Evolutionary conservation across 2,329 filamentous ascomycete species (phyloP).

Genomic region (Pestalotiopsis sp.): DNA sequence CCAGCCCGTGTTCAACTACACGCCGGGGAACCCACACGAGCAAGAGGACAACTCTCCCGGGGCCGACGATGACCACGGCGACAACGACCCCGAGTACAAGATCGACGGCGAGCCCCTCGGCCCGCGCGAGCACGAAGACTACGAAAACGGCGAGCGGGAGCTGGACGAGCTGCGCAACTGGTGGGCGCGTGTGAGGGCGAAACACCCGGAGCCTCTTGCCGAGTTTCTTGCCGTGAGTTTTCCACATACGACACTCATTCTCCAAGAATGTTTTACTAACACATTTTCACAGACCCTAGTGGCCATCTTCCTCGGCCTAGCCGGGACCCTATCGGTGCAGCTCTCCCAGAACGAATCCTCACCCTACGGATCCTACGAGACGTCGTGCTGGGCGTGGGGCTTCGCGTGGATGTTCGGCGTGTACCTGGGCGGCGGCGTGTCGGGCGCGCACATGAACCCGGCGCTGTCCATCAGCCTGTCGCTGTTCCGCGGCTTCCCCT

Average conservation of each 20-base stretch:
- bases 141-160: constrained; percentile 22
- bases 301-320: constrained; percentile 29
- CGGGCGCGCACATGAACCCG: constrained; percentile 36
- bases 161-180: constrained; percentile 28
- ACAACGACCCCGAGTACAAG: constrained; percentile 17
- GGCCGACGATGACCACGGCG: neutral
- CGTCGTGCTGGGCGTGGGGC: constrained; percentile 33
- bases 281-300: constrained; percentile 22
- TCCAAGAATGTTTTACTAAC: too few species aligned
- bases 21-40: constrained; percentile 14
- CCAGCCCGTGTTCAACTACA: constrained; percentile 21
- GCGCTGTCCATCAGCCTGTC: constrained; percentile 38
- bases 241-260: too few species aligned
- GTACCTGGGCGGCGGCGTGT: constrained; percentile 30
- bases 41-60: neutral
- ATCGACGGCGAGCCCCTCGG: constrained; percentile 29
- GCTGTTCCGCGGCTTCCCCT: constrained; percentile 40
- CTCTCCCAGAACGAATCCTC: constrained; percentile 25
- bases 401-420: constrained; percentile 35
- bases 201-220: constrained; percentile 30
- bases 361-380: constrained; percentile 29
- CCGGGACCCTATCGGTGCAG: constrained; percentile 29
- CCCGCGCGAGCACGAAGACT: constrained; percentile 22
- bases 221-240: constrained; percentile 29
- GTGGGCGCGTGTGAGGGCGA: constrained; percentile 31